Conservation (phyloP, 345 rosid genomes). For the Pistacia vera region DNA sequence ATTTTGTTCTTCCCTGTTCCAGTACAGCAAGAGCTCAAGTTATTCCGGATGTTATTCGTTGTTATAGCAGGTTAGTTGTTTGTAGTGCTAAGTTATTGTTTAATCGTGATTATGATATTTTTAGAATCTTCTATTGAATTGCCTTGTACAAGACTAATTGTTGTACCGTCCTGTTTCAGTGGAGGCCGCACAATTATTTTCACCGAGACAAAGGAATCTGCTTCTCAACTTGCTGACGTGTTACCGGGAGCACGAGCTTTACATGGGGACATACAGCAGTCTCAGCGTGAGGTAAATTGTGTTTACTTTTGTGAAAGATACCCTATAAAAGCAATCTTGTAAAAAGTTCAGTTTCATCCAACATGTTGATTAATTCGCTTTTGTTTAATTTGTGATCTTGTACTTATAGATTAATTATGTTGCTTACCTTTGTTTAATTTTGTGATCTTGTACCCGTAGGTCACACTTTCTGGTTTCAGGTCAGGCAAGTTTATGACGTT, state of each 20-base stretch:
- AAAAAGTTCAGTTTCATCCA: not conserved
- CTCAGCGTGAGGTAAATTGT: slow-evolving; percentile 80
- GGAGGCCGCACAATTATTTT: slow-evolving; percentile 95
- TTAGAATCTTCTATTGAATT: slow-evolving; percentile 1
- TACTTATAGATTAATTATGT: not conserved
- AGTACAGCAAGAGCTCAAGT: slow-evolving; percentile 70
- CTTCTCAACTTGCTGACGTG: slow-evolving; percentile 85
- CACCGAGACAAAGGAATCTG: slow-evolving; percentile 85
- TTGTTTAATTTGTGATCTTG: slow-evolving; percentile 9
- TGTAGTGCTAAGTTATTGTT: not conserved
- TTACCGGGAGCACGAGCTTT: slow-evolving; percentile 87
- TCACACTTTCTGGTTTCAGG: slow-evolving; percentile 89
- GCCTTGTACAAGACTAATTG: not conserved
- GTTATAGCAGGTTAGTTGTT: slow-evolving; percentile 78
- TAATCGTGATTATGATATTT: not conserved
- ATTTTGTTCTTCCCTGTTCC: slow-evolving; percentile 81
- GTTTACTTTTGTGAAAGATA: not conserved
- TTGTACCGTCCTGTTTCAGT: slow-evolving; percentile 42
- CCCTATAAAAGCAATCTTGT: not conserved
- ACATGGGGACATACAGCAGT: slow-evolving; percentile 94
- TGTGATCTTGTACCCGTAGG: slow-evolving; percentile 39
- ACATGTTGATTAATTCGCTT: not conserved
- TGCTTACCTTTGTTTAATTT: not conserved
- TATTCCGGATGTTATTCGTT: slow-evolving; percentile 89
- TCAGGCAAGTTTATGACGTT: slow-evolving; percentile 83